Percentiles rank a stretch among this genome's conserved stretches.
These are phyloP conservation scores for Xylaria sp. DNA, from an alignment of 2,329 filamentous ascomycete species.

Conservation along the genomic window DNA sequence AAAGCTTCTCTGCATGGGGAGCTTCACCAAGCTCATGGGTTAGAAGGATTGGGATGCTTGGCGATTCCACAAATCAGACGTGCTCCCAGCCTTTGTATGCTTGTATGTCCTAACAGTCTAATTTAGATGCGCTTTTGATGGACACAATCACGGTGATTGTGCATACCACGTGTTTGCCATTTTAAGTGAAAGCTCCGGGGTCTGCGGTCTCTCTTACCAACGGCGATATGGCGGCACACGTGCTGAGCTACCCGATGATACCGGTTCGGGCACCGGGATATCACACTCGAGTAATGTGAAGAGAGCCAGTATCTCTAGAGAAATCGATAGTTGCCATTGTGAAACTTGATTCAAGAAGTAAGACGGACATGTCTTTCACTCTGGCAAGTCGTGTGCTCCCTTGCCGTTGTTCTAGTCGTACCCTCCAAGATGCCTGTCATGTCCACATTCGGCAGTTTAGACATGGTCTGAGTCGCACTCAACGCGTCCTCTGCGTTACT, in stretches of 20 bases:
- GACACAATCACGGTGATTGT: constrained; percentile 12
- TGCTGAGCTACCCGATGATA: background rate
- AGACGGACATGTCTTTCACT: background rate
- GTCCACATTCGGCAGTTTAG: background rate
- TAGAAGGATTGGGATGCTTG: constrained; percentile 7
- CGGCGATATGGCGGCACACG: background rate
- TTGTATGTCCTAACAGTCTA: background rate
- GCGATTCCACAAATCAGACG: constrained; percentile 10
- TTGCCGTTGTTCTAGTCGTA: background rate
- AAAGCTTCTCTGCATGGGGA: constrained; percentile 18
- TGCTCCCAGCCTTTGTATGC: background rate
- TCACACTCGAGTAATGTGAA: background rate
- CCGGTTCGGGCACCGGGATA: background rate
- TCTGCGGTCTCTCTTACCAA: background rate
- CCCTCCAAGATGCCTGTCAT: background rate
- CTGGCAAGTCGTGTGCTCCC: background rate
- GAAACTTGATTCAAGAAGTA: background rate
- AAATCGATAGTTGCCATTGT: background rate
- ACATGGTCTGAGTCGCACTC: background rate
- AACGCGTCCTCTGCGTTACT: background rate
- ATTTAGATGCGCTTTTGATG: background rate
- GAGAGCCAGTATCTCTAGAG: background rate
- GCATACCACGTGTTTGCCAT: constrained; percentile 10
- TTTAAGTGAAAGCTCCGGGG: background rate
- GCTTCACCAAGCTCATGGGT: constrained; percentile 10